Percentiles rank a stretch among this genome's conserved stretches.
Conservation (phyloP, 805 yeast species). For the Kurtzmaniella fragi region DNA sequence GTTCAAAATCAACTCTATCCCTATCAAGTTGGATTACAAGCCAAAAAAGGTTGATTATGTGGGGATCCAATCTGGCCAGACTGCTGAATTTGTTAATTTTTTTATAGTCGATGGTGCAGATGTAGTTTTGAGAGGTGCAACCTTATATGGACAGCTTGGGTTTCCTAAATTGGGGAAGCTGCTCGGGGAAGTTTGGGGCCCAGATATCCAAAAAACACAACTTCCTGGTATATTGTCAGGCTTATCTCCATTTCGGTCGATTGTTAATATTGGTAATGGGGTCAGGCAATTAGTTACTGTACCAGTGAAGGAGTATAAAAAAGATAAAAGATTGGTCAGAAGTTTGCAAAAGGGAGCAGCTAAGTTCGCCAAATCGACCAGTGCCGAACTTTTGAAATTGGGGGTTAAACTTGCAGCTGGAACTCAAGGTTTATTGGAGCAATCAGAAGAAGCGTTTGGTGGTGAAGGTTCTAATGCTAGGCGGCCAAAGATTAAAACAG, state of each 20-base stretch:
- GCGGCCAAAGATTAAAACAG: slow-evolving; percentile 10
- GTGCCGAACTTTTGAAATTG: slow-evolving; percentile 72
- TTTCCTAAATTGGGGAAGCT: slow-evolving; percentile 51
- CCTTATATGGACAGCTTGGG: slow-evolving; percentile 74
- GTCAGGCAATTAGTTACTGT: slow-evolving; percentile 66
- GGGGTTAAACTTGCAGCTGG: slow-evolving; percentile 88
- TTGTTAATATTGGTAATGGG: slow-evolving; percentile 75
- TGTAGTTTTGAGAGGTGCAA: slow-evolving; percentile 55
- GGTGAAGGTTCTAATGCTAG: slow-evolving; percentile 62
- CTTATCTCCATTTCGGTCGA: slow-evolving; percentile 71
- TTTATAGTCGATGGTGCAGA: slow-evolving; percentile 85
- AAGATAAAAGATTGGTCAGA: slow-evolving; percentile 64
- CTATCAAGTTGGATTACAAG: slow-evolving; percentile 77
- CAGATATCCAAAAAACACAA: slow-evolving; percentile 80
- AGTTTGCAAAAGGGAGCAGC: slow-evolving; percentile 72
- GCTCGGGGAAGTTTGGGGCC: slow-evolving; percentile 76
- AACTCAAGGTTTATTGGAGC: slow-evolving; percentile 75
- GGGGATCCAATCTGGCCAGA: slow-evolving; percentile 81
- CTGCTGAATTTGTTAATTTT: slow-evolving; percentile 82
- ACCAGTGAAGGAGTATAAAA: slow-evolving; percentile 69
- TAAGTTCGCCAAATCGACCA: slow-evolving; percentile 69
- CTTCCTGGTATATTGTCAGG: slow-evolving; percentile 79
- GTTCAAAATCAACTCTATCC: slow-evolving; percentile 54
- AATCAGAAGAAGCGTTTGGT: slow-evolving; percentile 73
- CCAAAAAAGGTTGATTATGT: slow-evolving; percentile 85